Evolutionary conservation across 805 yeast genomes (phyloP).

Genomic region (Kockiozyma suomiensis): DNA sequence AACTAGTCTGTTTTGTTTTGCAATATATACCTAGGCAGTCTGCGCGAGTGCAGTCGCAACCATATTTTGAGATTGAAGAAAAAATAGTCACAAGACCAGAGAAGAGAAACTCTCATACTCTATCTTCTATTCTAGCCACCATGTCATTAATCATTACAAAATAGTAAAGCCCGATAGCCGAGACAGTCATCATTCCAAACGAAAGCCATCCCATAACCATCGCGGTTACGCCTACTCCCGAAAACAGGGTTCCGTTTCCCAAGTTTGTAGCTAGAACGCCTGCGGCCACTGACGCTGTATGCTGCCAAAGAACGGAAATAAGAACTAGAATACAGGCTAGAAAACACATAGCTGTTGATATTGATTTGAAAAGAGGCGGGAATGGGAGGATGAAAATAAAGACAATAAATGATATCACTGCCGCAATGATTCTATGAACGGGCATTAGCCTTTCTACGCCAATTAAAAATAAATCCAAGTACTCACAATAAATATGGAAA

Average conservation of each 20-base stretch:
- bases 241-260: constrained; percentile 25
- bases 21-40: no score
- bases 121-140: not conserved
- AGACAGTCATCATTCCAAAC: constrained; percentile 18
- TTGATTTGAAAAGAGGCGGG: constrained; percentile 26
- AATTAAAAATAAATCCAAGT: not conserved
- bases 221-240: constrained; percentile 26
- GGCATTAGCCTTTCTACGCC: not conserved
- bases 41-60: no score
- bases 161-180: constrained; percentile 24
- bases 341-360: constrained; percentile 14
- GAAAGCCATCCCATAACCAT: constrained; percentile 31
- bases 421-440: constrained; percentile 19
- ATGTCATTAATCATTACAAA: constrained; percentile 13
- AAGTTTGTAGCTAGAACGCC: constrained; percentile 12
- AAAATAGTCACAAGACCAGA: no score
- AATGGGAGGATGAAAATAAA: constrained; percentile 27
- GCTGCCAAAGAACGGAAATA: constrained; percentile 33
- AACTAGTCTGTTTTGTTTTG: no score
- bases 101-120: no score
- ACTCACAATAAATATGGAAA: constrained; percentile 29
- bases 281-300: constrained; percentile 28
- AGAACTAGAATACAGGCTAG: constrained; percentile 23
- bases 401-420: constrained; percentile 21
- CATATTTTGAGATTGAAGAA: no score